Evolutionary conservation across 2,329 filamentous ascomycete genomes (phyloP).

Genomic region (Geosmithia putterillii): DNA sequence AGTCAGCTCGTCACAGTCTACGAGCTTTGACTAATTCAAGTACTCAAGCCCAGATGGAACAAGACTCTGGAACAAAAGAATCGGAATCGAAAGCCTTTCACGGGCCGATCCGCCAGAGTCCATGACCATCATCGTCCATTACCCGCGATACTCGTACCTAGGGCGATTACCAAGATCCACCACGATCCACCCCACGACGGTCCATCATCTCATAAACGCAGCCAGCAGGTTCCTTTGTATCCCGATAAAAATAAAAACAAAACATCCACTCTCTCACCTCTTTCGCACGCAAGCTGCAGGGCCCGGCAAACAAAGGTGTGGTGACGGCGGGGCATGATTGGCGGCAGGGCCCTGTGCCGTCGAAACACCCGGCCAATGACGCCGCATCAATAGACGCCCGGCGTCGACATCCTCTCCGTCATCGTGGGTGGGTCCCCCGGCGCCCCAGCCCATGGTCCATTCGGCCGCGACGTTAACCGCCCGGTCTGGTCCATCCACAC

Average conservation of each 20-base stretch:
- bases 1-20: no score
- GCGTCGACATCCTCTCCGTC: background rate
- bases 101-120: no score
- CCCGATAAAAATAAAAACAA: background rate
- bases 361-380: slow-evolving; percentile 1
- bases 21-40: no score
- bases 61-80: no score
- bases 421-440: background rate
- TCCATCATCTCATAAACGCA: no score
- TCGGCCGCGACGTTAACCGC: background rate
- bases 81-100: no score
- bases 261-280: background rate
- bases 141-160: no score
- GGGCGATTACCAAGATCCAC: no score
- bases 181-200: background rate
- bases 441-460: background rate
- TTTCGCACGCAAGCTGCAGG: background rate
- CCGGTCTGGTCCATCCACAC: background rate
- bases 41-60: no score
- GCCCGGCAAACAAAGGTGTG: background rate
- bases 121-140: no score
- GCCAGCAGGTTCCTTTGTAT: background rate
- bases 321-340: background rate
- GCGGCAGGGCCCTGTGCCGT: background rate
- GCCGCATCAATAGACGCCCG: slow-evolving; percentile 3